Conservation (phyloP, 2,329 filamentous ascomycete species). For the Plectosphaerella plurivora region DNA sequence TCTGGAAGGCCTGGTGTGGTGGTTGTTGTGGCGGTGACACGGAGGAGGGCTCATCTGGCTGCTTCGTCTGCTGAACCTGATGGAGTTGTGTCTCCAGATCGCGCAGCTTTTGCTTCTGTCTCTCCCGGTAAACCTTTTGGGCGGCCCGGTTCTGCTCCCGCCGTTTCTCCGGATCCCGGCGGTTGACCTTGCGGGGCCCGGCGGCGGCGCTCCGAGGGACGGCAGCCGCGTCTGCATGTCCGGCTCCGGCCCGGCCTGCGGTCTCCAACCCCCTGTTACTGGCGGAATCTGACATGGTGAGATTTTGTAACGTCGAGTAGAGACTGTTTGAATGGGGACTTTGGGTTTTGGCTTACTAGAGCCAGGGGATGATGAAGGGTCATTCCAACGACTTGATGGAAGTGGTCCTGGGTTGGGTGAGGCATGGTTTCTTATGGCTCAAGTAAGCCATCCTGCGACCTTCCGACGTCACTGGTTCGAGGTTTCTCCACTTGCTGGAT, state of each 20-base stretch:
- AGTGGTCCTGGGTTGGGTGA: too few species aligned
- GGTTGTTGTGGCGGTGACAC: too few species aligned
- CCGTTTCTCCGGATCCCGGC: slow-evolving; percentile 1
- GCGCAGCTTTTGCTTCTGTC: background rate
- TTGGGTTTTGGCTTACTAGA: background rate
- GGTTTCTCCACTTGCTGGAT: too few species aligned
- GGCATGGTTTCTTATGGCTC: background rate
- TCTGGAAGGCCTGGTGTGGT: too few species aligned
- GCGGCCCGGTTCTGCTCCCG: background rate
- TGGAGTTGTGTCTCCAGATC: background rate
- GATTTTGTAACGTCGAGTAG: background rate
- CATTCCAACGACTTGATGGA: background rate
- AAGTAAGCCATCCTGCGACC: background rate
- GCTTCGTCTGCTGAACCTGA: background rate
- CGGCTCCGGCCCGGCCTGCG: background rate
- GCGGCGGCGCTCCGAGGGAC: background rate
- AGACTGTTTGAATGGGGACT: background rate
- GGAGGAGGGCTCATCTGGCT: background rate
- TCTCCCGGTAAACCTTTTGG: background rate
- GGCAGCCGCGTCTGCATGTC: background rate
- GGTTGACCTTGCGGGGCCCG: background rate
- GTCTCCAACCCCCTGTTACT: background rate
- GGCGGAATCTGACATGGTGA: background rate
- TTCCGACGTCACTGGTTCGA: background rate
- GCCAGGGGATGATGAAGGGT: background rate